Evolutionary conservation across 352 stramenopile genomes (phyloP).

Genomic region (Phytopythium chamaehyphon): DNA sequence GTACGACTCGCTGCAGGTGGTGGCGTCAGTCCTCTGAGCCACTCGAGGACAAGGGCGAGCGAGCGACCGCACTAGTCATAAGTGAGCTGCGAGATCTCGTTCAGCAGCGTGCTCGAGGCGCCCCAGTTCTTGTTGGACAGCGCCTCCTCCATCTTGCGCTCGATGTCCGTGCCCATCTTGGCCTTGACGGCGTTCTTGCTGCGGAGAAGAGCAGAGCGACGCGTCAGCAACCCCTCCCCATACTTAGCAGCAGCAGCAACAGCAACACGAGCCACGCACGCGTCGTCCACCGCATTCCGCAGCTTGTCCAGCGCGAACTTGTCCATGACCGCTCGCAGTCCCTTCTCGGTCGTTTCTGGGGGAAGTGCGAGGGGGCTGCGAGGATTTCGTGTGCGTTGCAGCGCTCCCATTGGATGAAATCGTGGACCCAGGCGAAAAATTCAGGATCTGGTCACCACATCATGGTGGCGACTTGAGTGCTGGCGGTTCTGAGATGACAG

Average conservation of each 20-base stretch:
- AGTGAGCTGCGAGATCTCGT: constrained; percentile 97
- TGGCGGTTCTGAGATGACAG: too few species aligned
- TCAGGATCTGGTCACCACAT: too few species aligned
- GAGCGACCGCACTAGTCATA: constrained; percentile 91
- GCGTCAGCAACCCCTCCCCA: too few species aligned
- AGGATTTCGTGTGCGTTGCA: background rate
- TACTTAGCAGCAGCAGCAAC: background rate
- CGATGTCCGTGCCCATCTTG: constrained; percentile 84
- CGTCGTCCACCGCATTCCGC: constrained; percentile 86
- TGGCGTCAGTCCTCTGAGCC: background rate
- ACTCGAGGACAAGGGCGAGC: background rate
- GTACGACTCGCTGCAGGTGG: constrained; percentile 71
- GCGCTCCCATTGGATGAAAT: background rate
- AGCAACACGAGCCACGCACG: constrained; percentile 37
- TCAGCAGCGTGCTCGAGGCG: constrained; percentile 96
- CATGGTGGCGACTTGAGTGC: too few species aligned
- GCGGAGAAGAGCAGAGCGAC: constrained; percentile 2
- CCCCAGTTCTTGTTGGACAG: constrained; percentile 99
- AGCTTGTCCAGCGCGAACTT: constrained; percentile 82
- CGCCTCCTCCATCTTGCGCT: constrained; percentile 91
- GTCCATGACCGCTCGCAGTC: constrained; percentile 48
- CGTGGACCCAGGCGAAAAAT: background rate
- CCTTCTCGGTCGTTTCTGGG: constrained; percentile 2
- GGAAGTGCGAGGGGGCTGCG: background rate
- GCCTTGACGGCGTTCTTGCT: constrained; percentile 86